These are phyloP conservation scores for Phanerochaete carnosa DNA, from an alignment of 768 basidiomycete genomes.

Conservation along the genomic window DNA sequence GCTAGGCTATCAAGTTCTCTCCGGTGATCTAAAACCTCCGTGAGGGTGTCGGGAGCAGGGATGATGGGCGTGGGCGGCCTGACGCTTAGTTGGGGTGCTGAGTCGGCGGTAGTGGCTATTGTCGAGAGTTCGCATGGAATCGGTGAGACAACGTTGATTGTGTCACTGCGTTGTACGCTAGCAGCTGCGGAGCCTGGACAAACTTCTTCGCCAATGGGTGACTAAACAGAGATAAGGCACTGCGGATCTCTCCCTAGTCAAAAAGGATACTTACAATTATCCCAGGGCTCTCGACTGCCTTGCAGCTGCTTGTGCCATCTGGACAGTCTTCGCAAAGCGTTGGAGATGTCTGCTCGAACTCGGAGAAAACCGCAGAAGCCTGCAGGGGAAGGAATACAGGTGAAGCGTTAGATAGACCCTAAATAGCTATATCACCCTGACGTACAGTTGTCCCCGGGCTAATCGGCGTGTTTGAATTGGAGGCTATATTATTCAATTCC, in stretches of 20 bases:
- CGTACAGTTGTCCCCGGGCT: not conserved
- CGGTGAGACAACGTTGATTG: not conserved
- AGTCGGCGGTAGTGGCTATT: not conserved
- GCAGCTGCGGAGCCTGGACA: not conserved
- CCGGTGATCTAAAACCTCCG: not conserved
- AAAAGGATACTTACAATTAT: not conserved
- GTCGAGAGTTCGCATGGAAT: not conserved
- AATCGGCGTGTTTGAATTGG: not conserved
- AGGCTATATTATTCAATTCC: not conserved
- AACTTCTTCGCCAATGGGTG: not conserved
- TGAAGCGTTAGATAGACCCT: not conserved
- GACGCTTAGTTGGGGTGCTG: not conserved
- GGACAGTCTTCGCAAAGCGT: not conserved
- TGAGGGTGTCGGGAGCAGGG: not conserved
- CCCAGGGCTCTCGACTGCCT: not conserved
- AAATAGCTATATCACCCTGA: not conserved
- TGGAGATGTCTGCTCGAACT: not conserved
- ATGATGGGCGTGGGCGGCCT: not conserved
- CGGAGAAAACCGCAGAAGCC: constrained; percentile 1
- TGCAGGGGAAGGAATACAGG: not conserved
- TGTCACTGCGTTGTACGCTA: not conserved
- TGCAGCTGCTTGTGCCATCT: not conserved
- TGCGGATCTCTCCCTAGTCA: not conserved
- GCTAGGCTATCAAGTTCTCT: not conserved
- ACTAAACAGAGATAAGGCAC: not conserved